These are phyloP conservation scores for Potentilla sterilis DNA, from an alignment of 306 rosid genomes.

Conservation along the genomic window DNA sequence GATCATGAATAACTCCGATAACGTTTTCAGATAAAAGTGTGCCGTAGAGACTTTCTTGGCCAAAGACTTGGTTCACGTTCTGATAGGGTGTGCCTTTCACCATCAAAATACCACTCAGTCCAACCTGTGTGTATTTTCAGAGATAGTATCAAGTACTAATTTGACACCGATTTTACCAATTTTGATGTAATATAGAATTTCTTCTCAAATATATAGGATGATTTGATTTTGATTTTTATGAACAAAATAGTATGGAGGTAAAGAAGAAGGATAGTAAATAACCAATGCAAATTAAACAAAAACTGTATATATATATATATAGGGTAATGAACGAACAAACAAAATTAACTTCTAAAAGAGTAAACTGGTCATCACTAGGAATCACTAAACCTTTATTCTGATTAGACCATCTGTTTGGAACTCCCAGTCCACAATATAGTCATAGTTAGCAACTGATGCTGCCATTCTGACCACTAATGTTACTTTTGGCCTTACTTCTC, in stretches of 20 bases:
- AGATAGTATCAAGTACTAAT: neutral
- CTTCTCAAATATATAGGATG: too few relatives aligned
- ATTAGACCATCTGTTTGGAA: constrained; percentile 88
- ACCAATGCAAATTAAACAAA: too few relatives aligned
- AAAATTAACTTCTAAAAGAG: neutral
- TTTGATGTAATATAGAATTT: too few relatives aligned
- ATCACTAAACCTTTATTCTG: constrained; percentile 81
- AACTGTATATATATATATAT: too few relatives aligned
- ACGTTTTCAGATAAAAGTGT: constrained; percentile 77
- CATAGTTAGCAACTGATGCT: constrained; percentile 88
- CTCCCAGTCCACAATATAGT: constrained; percentile 90
- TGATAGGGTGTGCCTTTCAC: constrained; percentile 77
- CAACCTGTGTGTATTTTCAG: constrained; percentile 47
- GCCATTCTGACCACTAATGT: constrained; percentile 86
- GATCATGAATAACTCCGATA: constrained; percentile 85
- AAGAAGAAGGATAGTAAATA: too few relatives aligned
- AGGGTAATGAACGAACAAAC: neutral
- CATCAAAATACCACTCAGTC: constrained; percentile 87
- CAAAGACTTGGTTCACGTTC: constrained; percentile 43
- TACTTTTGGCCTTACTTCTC: constrained; percentile 89
- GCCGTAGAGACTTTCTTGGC: constrained; percentile 59
- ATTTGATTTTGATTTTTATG: too few relatives aligned
- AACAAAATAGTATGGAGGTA: too few relatives aligned
- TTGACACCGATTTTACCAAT: neutral
- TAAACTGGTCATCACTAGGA: neutral